Percentiles rank a stretch among this genome's conserved stretches.
Evolutionary conservation across 2,329 filamentous ascomycete genomes (phyloP).

Genomic region (Venturia nashicola): DNA sequence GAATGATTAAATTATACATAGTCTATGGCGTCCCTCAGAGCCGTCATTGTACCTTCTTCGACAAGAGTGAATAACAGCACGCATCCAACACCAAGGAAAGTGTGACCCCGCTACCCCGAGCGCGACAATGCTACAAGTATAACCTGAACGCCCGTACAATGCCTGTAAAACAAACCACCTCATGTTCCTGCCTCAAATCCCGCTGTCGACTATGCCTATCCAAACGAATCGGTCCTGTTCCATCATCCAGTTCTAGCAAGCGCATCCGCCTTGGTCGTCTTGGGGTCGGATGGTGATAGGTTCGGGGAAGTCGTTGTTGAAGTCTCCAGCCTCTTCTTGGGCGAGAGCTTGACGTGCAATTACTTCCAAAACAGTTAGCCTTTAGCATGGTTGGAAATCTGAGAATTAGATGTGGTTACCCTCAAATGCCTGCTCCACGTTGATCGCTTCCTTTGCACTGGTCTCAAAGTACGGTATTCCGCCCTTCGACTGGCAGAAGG

Average conservation of each 20-base stretch:
- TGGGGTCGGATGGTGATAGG: conserved; percentile 98
- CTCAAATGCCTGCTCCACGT: conserved; percentile 80
- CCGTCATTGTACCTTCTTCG: neutral
- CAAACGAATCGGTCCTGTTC: neutral
- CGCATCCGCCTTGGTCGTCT: conserved; percentile 82
- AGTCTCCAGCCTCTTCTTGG: conserved; percentile 96
- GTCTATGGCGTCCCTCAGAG: neutral
- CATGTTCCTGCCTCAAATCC: neutral
- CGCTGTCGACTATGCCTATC: neutral
- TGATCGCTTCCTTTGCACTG: conserved; percentile 95
- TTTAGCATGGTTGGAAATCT: conserved; percentile 17
- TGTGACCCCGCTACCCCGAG: neutral
- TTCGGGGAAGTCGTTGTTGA: conserved; percentile 92
- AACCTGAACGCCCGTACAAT: conserved; percentile 1
- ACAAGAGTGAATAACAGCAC: neutral
- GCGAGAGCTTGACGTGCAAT: conserved; percentile 92
- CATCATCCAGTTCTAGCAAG: conserved; percentile 50
- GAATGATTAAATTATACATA: neutral
- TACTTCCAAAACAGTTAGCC: conserved; percentile 44
- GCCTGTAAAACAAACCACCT: neutral
- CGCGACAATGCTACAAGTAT: neutral
- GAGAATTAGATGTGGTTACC: conserved; percentile 36
- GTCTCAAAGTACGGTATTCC: conserved; percentile 99
- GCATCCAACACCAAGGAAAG: neutral
- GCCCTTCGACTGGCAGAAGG: conserved; percentile 95